Evolutionary conservation across 2,329 filamentous ascomycete species (phyloP), one percentile per base, ranked within the genome.

Genomic region (Hymenoscyphus fructigenus): DNA sequence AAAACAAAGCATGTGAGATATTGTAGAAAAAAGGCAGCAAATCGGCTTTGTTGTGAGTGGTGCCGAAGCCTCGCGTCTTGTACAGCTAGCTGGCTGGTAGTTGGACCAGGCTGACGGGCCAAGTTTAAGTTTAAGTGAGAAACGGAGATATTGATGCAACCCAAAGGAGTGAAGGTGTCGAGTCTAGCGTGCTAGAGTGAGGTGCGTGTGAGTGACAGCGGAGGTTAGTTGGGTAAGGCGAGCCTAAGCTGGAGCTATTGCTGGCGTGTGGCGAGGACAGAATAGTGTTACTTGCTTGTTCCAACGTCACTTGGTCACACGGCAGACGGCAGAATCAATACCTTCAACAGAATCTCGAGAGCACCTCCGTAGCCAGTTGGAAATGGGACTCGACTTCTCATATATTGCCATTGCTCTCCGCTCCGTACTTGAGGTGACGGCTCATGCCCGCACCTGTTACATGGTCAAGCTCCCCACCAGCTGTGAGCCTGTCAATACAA

Each of bases 251-350:
- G 20, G 47, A 23, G n/a, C 47, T 53, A 53, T 53, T 53, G 20
- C 14, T 26, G 47, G 20, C 20, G 47, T 26, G 10, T n/a, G 44
- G 47, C 20, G 47, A 53, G 47, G 47, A 53, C 47, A 23, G 47
- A 26, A 53, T 10, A 20, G 47, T 23, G 10, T 53, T 53, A 23
- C 23, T 53, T 23, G 47, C 47, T 53, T 53, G 20, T 53, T 53
- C 47, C 20, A 53, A 53, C 47, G 47, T 53, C 47, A 53, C 47
- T 53, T 26, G 47, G 47, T 53, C 47, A 53, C 47, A 53, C 47
- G 14, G 47, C 47, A 44, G 41, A 44, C 15, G n/a, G n/a, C 38
- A 23, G 44, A 23, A 26, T 26, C 20, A 23, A 23, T 53, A 5
- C 23, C 47, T 26, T 53, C 47, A 53, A 17, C 26, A 5, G 47